Evolutionary conservation across 179 eudicot species (phyloP).

Genomic region (Beta corolliflora): DNA sequence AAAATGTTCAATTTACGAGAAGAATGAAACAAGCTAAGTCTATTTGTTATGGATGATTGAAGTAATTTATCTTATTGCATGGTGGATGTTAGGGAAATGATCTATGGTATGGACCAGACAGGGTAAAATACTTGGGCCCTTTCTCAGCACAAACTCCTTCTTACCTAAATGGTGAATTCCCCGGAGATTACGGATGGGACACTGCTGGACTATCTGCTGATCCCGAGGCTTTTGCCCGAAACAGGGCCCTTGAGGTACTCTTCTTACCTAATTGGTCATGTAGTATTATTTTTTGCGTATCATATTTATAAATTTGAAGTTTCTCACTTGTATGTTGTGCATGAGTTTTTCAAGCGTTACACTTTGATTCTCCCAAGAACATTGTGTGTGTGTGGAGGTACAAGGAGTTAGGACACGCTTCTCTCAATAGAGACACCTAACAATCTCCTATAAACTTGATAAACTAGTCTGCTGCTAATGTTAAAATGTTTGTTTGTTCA

Average conservation of each 20-base stretch:
- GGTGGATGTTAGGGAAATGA: constrained; percentile 47
- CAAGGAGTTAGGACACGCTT: no score
- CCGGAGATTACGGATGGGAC: constrained; percentile 96
- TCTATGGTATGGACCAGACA: constrained; percentile 87
- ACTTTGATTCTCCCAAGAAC: no score
- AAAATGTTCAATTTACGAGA: no score
- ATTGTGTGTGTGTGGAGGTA: no score
- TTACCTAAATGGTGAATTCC: constrained; percentile 79
- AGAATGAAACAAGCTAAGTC: no score
- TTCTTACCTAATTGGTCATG: not conserved
- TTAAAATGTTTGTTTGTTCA: constrained; percentile 13
- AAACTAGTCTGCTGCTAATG: not conserved
- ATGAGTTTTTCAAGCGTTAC: not conserved
- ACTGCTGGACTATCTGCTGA: constrained; percentile 94
- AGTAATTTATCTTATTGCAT: not conserved
- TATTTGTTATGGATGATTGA: not conserved
- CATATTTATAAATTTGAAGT: no score
- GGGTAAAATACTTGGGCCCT: constrained; percentile 82
- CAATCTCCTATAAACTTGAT: no score
- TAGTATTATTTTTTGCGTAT: not conserved
- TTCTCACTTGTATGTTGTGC: no score
- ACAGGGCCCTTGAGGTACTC: constrained; percentile 93
- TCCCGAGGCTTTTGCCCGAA: constrained; percentile 85
- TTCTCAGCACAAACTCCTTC: constrained; percentile 92
- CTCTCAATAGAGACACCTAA: no score